These are phyloP conservation scores for Serendipita sp. DNA, from an alignment of 768 basidiomycete genomes.

Conservation along the genomic window DNA sequence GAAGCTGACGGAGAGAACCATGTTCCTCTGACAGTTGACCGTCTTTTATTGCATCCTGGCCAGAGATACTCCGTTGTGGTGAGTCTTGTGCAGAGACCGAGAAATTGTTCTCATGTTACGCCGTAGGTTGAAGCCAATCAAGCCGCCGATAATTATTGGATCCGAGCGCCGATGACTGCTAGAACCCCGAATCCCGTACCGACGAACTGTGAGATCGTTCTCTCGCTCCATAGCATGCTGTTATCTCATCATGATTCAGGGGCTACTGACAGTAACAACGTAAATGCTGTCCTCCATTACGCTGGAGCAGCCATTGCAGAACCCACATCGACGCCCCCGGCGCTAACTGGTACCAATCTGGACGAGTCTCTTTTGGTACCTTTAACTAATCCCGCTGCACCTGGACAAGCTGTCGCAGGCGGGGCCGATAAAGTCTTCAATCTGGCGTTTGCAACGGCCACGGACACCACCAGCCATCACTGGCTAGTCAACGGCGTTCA, in stretches of 20 bases:
- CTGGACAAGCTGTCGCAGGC: not conserved
- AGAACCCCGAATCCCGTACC: not conserved
- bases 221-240: not conserved
- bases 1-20: constrained; percentile 31
- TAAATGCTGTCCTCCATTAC: constrained; percentile 4
- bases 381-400: not conserved
- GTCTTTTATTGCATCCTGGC: constrained; percentile 31
- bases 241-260: not conserved
- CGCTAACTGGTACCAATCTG: not conserved
- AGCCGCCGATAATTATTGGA: constrained; percentile 28
- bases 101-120: not conserved
- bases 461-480: not conserved
- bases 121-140: constrained; percentile 22
- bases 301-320: not conserved
- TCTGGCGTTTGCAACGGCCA: not conserved
- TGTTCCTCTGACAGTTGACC: constrained; percentile 25
- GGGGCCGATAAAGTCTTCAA: not conserved
- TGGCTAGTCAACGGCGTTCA: constrained; percentile 1
- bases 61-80: constrained; percentile 39
- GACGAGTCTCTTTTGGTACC: constrained; percentile 1
- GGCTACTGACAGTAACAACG: constrained; percentile 5
- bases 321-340: not conserved
- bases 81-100: not conserved
- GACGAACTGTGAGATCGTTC: not conserved
- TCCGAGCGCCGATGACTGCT: constrained; percentile 13